A percentile compares a stretch with the other conserved stretches of the same genome.
phyloP scores from a whole-genome alignment of 2,329 filamentous ascomycete genomes.

The Tolypocladium amazonense region DNA sequence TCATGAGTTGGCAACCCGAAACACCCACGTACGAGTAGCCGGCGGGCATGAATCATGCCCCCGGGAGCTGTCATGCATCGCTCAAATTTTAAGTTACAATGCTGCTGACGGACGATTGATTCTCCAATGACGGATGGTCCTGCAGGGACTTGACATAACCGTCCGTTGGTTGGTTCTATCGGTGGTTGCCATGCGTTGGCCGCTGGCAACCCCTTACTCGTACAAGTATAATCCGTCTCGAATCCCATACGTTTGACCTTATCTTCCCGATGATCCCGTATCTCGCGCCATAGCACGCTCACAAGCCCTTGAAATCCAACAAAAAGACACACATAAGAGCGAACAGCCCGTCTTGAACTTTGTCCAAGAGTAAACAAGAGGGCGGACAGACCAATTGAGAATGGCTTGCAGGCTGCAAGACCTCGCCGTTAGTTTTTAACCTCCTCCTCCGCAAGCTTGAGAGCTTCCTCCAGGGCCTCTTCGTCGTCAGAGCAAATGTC shows the following conservation, averaged over 20 bases:
- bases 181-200: neutral
- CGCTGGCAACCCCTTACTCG: too few relatives aligned
- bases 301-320: neutral
- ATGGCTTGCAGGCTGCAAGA: neutral
- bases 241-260: neutral
- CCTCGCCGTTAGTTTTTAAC: slow-evolving; percentile 8
- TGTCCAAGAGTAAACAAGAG: neutral
- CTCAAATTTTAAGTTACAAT: neutral
- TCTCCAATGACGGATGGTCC: neutral
- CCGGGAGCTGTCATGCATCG: neutral
- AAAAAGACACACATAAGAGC: neutral
- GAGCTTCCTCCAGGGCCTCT: slow-evolving; percentile 24
- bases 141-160: neutral
- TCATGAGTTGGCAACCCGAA: slow-evolving; percentile 1
- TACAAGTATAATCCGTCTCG: neutral
- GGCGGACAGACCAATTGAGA: neutral
- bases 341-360: neutral
- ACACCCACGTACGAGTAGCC: neutral
- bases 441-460: slow-evolving; percentile 20
- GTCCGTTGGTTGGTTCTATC: neutral
- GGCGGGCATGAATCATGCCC: neutral
- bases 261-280: neutral
- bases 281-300: neutral
- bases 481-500: slow-evolving; percentile 25
- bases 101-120: neutral